These are phyloP conservation scores for Starmera dryadoides DNA, from an alignment of 805 yeast species.

Conservation along the genomic window DNA sequence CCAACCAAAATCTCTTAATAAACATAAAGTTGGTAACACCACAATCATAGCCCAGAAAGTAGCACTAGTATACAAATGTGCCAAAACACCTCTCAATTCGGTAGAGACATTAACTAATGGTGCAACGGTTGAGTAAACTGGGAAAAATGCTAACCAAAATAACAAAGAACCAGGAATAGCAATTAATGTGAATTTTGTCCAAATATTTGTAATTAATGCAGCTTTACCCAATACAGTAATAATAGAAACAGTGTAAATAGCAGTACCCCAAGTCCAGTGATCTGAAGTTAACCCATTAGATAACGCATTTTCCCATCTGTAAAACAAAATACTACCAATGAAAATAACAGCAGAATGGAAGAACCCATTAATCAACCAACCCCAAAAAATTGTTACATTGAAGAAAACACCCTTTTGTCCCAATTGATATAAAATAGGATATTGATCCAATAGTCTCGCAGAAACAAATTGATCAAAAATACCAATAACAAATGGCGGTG, in stretches of 20 bases:
- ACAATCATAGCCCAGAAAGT: conserved; percentile 80
- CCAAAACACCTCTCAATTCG: conserved; percentile 77
- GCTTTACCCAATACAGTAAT: conserved; percentile 93
- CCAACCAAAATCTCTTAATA: conserved; percentile 87
- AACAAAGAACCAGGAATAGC: conserved; percentile 94
- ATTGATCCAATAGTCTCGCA: conserved; percentile 80
- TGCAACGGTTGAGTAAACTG: conserved; percentile 78
- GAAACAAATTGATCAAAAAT: conserved; percentile 94
- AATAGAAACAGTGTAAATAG: conserved; percentile 79
- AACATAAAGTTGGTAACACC: conserved; percentile 69
- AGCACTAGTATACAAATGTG: conserved; percentile 67
- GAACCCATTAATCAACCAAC: conserved; percentile 94
- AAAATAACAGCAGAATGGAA: conserved; percentile 86
- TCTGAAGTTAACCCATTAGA: conserved; percentile 67
- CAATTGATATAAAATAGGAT: conserved; percentile 85
- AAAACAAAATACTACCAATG: conserved; percentile 62
- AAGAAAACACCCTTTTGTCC: conserved; percentile 88
- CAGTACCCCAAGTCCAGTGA: conserved; percentile 95
- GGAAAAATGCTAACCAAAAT: conserved; percentile 82
- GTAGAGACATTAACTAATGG: conserved; percentile 76
- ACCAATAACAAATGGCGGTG: conserved; percentile 95
- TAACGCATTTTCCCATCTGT: conserved; percentile 58
- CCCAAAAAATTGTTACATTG: conserved; percentile 91
- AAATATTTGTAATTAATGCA: conserved; percentile 80
- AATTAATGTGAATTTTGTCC: conserved; percentile 88